These are phyloP conservation scores for Porcisia hertigi DNA, from an alignment of 208 protist species.

Conservation along the genomic window DNA sequence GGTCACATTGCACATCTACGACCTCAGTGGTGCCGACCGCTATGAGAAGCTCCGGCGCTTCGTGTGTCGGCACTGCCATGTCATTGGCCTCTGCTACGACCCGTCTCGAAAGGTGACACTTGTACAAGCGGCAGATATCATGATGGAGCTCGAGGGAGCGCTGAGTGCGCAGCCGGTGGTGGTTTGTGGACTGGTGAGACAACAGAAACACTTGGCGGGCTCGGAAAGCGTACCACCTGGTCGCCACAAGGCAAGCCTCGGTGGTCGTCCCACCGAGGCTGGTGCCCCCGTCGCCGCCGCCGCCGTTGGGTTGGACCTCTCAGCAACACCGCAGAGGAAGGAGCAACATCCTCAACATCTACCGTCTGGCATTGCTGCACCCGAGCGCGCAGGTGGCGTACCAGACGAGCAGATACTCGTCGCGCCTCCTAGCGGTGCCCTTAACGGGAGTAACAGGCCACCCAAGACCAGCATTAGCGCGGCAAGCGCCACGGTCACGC, in stretches of 20 bases:
- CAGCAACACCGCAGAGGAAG: background rate
- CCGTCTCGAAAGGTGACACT: conserved; percentile 66
- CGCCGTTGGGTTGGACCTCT: background rate
- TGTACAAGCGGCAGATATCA: conserved; percentile 80
- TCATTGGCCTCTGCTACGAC: conserved; percentile 82
- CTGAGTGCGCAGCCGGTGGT: conserved; percentile 82
- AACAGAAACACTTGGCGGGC: background rate
- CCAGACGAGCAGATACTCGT: background rate
- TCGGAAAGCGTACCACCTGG: background rate
- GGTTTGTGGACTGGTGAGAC: conserved; percentile 65
- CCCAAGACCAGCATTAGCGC: background rate
- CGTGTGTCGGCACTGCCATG: conserved; percentile 76
- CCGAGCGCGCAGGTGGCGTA: background rate
- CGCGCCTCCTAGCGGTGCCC: background rate
- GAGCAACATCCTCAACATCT: background rate
- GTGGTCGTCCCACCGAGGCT: background rate
- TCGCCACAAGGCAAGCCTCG: background rate
- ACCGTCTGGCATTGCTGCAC: background rate
- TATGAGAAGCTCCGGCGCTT: conserved; percentile 79
- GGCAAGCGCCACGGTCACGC: background rate
- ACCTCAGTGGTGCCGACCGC: conserved; percentile 62
- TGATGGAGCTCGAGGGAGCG: conserved; percentile 66
- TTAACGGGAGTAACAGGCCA: background rate
- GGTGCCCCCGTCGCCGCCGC: background rate
- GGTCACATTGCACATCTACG: conserved; percentile 70